These are phyloP conservation scores for Trichoderma sp. DNA, from an alignment of 2,329 filamentous ascomycete species.

Conservation along the genomic window DNA sequence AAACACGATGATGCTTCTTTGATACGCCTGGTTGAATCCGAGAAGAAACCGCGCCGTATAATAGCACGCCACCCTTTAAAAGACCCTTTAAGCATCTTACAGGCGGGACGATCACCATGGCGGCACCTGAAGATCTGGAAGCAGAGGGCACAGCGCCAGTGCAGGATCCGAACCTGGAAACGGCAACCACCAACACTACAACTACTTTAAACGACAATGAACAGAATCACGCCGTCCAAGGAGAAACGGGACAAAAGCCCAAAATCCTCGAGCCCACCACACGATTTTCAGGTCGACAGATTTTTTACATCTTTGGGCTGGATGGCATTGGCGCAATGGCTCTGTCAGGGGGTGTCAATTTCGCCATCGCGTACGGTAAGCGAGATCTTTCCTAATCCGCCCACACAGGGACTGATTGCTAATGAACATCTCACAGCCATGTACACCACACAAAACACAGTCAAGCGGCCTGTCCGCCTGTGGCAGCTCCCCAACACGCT, in stretches of 20 bases:
- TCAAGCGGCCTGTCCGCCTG: constrained; percentile 6
- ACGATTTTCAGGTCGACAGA: not conserved
- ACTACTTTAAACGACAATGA: not conserved
- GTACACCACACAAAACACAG: constrained; percentile 17
- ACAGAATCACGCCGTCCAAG: not conserved
- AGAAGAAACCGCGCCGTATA: not conserved
- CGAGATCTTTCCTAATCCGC: not conserved
- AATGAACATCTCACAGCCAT: not conserved
- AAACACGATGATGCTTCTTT: not conserved
- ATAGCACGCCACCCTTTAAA: not conserved
- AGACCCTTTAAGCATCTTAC: not conserved
- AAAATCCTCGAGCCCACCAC: not conserved
- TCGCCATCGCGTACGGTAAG: constrained; percentile 24
- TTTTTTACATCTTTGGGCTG: constrained; percentile 22
- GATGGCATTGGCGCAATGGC: constrained; percentile 11
- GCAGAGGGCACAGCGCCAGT: not conserved
- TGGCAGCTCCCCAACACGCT: constrained; percentile 22
- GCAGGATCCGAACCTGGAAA: not conserved
- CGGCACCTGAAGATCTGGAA: constrained; percentile 8
- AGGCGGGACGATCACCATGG: not conserved
- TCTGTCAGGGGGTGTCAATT: constrained; percentile 18
- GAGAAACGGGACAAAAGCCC: not conserved
- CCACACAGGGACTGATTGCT: not conserved
- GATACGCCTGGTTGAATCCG: not conserved
- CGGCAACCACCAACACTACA: not conserved